Evolutionary conservation across 2,329 filamentous ascomycete genomes (phyloP).

Genomic region (Cercospora nicotianae): DNA sequence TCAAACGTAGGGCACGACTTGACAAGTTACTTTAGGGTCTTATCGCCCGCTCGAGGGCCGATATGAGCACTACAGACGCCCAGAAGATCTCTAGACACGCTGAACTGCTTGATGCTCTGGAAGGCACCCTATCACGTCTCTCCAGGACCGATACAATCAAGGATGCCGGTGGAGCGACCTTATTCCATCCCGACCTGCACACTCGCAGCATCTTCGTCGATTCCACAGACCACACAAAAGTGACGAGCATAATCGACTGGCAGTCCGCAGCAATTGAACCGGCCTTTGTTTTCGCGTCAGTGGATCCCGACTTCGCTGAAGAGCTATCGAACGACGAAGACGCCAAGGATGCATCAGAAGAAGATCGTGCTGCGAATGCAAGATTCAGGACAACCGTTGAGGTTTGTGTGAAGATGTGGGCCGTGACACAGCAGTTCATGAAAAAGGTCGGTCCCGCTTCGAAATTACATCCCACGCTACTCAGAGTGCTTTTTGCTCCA

Average conservation of each 20-base stretch:
- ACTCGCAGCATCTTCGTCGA: constrained; percentile 40
- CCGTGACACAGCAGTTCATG: background rate
- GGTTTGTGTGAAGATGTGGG: background rate
- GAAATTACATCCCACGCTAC: background rate
- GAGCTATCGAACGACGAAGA: constrained; percentile 9
- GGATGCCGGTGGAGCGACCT: background rate
- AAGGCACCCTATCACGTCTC: background rate
- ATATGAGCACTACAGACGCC: background rate
- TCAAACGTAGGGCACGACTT: background rate
- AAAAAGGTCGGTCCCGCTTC: background rate
- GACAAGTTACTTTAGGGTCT: background rate
- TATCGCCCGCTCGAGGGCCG: background rate
- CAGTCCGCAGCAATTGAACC: constrained; percentile 31
- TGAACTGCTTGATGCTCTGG: background rate
- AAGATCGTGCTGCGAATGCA: background rate
- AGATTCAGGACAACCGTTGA: background rate
- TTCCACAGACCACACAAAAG: constrained; percentile 32
- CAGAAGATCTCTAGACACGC: background rate
- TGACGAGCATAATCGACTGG: constrained; percentile 41
- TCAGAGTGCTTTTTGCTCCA: background rate
- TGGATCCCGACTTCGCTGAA: constrained; percentile 25
- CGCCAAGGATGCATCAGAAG: background rate
- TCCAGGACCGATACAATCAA: background rate
- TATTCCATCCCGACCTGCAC: constrained; percentile 39
- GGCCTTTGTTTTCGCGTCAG: constrained; percentile 21